These are phyloP conservation scores for Aspergillus brunneoviolaceus DNA, from an alignment of 2,329 filamentous ascomycete genomes.

Conservation along the genomic window DNA sequence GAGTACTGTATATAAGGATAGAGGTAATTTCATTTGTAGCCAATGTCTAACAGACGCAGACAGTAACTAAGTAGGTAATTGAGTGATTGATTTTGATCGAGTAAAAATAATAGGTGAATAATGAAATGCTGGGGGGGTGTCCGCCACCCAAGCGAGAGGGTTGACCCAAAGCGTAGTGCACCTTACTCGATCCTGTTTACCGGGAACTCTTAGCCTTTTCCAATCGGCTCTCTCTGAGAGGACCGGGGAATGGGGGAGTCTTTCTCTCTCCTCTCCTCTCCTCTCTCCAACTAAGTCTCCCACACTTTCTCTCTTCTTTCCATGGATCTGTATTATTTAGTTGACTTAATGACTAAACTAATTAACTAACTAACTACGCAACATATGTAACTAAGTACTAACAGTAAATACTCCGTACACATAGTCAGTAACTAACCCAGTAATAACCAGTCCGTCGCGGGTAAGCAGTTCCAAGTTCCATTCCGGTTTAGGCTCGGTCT, in stretches of 20 bases:
- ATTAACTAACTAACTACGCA: background rate
- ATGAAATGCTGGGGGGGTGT: background rate
- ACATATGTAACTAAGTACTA: background rate
- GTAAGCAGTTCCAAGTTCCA: conserved; percentile 13
- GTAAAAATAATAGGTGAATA: background rate
- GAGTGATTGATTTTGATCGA: too few species aligned
- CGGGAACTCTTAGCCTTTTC: background rate
- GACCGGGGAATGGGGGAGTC: background rate
- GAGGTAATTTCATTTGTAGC: too few species aligned
- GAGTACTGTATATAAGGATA: too few species aligned
- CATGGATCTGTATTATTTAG: background rate
- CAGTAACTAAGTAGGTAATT: too few species aligned
- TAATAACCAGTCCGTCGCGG: conserved; percentile 1
- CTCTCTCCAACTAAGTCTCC: background rate
- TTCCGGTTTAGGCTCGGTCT: conserved; percentile 1
- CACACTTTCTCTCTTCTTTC: too few species aligned
- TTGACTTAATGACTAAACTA: too few species aligned
- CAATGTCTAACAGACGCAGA: too few species aligned
- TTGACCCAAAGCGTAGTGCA: background rate
- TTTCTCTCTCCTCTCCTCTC: background rate
- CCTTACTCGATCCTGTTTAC: conserved; percentile 8
- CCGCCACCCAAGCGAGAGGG: background rate
- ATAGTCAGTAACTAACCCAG: too few species aligned
- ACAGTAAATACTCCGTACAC: too few species aligned
- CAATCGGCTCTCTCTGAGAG: conserved; percentile 1